Percentiles rank a stretch among this genome's conserved stretches.
These are phyloP conservation scores for Pseudogymnoascus sp. DNA, from an alignment of 2,329 filamentous ascomycete genomes.

Conservation along the genomic window DNA sequence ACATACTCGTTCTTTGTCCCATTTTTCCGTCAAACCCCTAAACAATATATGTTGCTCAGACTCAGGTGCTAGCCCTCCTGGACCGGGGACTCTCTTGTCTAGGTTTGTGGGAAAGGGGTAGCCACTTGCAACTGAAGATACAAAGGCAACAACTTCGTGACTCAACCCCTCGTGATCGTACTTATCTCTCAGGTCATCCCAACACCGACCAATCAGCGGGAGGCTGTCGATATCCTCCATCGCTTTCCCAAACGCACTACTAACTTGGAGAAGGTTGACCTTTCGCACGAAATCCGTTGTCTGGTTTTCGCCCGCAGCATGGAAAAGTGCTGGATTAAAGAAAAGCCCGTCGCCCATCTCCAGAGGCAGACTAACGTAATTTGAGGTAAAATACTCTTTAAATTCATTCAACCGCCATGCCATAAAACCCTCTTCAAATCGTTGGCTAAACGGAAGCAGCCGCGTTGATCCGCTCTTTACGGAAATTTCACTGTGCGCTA, in stretches of 20 bases:
- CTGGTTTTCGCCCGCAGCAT: slow-evolving; percentile 52
- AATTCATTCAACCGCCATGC: slow-evolving; percentile 48
- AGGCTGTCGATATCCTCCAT: slow-evolving; percentile 53
- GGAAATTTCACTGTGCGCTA: slow-evolving; percentile 55
- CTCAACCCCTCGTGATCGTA: slow-evolving; percentile 32
- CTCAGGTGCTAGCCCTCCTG: slow-evolving; percentile 31
- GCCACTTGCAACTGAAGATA: slow-evolving; percentile 46
- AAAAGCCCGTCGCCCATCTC: slow-evolving; percentile 51
- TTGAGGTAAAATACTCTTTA: slow-evolving; percentile 43
- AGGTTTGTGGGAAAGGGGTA: slow-evolving; percentile 58
- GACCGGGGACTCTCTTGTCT: slow-evolving; percentile 46
- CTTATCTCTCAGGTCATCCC: slow-evolving; percentile 31
- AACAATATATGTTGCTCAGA: too few species aligned
- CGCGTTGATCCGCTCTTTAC: slow-evolving; percentile 50
- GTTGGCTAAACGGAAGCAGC: slow-evolving; percentile 53
- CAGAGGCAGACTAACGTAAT: slow-evolving; percentile 45
- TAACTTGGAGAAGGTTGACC: slow-evolving; percentile 56
- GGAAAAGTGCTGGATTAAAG: slow-evolving; percentile 56
- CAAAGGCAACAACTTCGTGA: slow-evolving; percentile 36
- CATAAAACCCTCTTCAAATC: slow-evolving; percentile 48
- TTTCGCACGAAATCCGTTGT: slow-evolving; percentile 40
- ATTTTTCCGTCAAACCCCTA: too few species aligned
- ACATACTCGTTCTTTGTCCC: too few species aligned
- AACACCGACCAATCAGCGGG: slow-evolving; percentile 39
- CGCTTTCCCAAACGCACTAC: slow-evolving; percentile 52